These are phyloP conservation scores for Venustampulla echinocandica DNA, from an alignment of 495 filamentous ascomycete species.

Conservation along the genomic window DNA sequence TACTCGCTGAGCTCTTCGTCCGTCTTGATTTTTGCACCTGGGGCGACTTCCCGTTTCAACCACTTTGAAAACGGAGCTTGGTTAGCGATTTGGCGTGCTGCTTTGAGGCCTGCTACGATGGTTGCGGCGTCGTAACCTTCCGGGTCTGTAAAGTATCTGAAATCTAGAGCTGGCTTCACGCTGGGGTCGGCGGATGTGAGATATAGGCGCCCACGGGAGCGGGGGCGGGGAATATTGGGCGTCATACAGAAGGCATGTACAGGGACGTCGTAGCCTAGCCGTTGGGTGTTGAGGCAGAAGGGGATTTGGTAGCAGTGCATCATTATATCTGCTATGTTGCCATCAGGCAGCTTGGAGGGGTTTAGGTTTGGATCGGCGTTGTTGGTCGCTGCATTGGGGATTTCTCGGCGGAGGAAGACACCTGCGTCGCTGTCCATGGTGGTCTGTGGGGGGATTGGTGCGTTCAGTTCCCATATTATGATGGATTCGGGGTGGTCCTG, in stretches of 20 bases:
- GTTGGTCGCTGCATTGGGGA: slow-evolving; percentile 48
- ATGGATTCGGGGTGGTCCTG: slow-evolving; percentile 41
- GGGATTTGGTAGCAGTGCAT: slow-evolving; percentile 91
- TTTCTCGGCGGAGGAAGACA: slow-evolving; percentile 69
- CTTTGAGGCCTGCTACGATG: slow-evolving; percentile 67
- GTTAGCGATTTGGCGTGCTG: slow-evolving; percentile 60
- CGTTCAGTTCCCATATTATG: slow-evolving; percentile 72
- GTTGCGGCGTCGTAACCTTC: slow-evolving; percentile 77
- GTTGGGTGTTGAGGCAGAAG: slow-evolving; percentile 60
- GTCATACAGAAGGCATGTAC: slow-evolving; percentile 86
- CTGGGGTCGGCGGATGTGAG: slow-evolving; percentile 61
- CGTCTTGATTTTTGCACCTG: slow-evolving; percentile 55
- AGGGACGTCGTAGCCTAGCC: slow-evolving; percentile 64
- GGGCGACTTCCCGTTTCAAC: slow-evolving; percentile 73
- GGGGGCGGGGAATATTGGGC: slow-evolving; percentile 76
- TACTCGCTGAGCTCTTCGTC: slow-evolving; percentile 70
- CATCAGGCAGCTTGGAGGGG: slow-evolving; percentile 39
- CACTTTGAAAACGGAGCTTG: slow-evolving; percentile 67
- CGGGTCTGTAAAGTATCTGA: slow-evolving; percentile 81
- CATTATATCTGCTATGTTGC: slow-evolving; percentile 70
- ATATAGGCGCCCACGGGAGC: slow-evolving; percentile 64
- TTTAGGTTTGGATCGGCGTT: slow-evolving; percentile 18
- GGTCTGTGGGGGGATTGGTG: slow-evolving; percentile 63
- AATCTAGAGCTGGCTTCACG: slow-evolving; percentile 74
- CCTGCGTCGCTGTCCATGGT: slow-evolving; percentile 82